Evolutionary conservation across 2,329 filamentous ascomycete species (phyloP).

Genomic region (Claviceps sp.): DNA sequence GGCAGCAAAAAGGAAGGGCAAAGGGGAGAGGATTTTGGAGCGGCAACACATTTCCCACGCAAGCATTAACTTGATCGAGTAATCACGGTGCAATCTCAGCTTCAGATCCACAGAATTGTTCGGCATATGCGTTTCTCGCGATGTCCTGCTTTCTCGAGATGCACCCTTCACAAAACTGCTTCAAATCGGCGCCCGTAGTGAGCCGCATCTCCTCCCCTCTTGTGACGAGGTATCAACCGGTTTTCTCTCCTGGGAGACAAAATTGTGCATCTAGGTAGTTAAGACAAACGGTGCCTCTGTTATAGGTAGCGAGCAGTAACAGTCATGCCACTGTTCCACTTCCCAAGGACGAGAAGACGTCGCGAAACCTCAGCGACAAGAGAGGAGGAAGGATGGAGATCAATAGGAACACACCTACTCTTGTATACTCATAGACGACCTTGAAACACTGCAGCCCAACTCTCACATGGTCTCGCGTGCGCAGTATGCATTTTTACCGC

Average conservation of each 20-base stretch:
- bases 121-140: conserved; percentile 1
- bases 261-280: no score
- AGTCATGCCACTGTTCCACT: neutral
- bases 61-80: conserved; percentile 99
- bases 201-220: conserved; percentile 40
- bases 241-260: neutral
- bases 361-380: conserved; percentile 1
- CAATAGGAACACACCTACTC: conserved; percentile 28
- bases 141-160: conserved; percentile 24
- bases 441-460: neutral
- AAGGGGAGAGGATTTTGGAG: conserved; percentile 34
- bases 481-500: neutral
- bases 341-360: neutral
- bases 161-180: conserved; percentile 29
- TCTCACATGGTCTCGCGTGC: neutral
- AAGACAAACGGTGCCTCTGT: neutral
- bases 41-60: conserved; percentile 96
- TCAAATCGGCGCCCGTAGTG: conserved; percentile 76
- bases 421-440: conserved; percentile 10
- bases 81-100: conserved; percentile 93
- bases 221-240: conserved; percentile 1
- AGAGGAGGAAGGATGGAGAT: conserved; percentile 21
- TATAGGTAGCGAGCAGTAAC: neutral
- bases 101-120: conserved; percentile 37
- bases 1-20: conserved; percentile 1